Base-by-base conservation (phyloP, 78 protist species). In the Dictyostelium firmibasis region DNA sequence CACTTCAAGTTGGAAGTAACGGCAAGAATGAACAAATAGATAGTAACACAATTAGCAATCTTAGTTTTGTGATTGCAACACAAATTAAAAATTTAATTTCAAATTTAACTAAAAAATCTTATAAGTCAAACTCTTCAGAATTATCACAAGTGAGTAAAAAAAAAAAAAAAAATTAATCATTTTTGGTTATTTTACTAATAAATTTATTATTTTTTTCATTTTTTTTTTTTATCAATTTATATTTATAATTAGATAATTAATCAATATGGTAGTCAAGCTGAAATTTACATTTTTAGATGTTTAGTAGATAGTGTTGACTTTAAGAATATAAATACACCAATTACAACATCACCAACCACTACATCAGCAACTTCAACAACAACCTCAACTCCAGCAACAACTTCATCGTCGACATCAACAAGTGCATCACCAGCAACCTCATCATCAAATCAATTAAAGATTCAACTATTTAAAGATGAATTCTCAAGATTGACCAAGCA, bases 191-290 rank as follows among this genome's bases (percentile, higher is more conserved):
- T 36, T 53, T 76, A 86, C 18, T 38, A 76, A 86, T 50, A 2
- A 27, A 18, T 31, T 2, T 18, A n/a, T n/a, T n/a, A n/a, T 25
- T 35, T 83, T 38, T 41, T 31, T 84, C 18, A 16, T 82, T 33
- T 62, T 89, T 1, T 67, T 31, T 36, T 6, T 41, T 57, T 20
- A 57, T 60, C n/a, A 38, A 38, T 38, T 38, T 38, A 18, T 13
- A 43, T 25, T 70, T 31, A 2, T 25, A 67, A 18, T 33, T 67
- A 95, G 97, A 70, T 95, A 5, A 77, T 81, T 18, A 88, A 79
- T 84, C 92, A 84, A 86, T 95, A 89, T 83, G 97, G 97, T 16
- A 57, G 50, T 57, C 96, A 95, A 82, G 95, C 97, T 38, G 93
- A 95, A 62, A 57, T 95, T 33, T 91, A 83, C 64, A 29, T 91